phyloP scores from a whole-genome alignment of 176 grass and related monocot genomes.

The Oryza brachyantha region DNA sequence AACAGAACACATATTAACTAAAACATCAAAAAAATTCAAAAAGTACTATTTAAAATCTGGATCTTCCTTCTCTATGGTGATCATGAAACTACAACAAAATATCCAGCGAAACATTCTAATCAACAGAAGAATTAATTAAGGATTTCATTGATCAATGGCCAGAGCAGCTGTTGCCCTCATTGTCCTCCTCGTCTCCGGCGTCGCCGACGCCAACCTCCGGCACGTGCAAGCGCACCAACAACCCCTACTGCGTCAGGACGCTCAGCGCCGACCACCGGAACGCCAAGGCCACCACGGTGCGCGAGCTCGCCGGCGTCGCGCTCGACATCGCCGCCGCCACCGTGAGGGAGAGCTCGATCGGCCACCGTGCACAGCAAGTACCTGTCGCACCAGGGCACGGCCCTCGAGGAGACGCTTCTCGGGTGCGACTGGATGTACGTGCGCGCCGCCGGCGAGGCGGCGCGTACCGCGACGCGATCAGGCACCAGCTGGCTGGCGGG shows the following conservation, averaged over 20 bases:
- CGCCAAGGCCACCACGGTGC: slow-evolving; percentile 7
- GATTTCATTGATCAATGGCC: background rate
- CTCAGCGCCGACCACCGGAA: background rate
- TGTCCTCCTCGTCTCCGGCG: background rate
- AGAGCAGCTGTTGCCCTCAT: background rate
- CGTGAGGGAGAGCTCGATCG: background rate
- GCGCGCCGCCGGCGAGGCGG: background rate
- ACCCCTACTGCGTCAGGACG: background rate
- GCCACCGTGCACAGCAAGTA: background rate
- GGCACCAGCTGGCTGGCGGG: background rate
- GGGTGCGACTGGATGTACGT: background rate
- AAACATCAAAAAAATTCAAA: no score
- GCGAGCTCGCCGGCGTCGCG: background rate
- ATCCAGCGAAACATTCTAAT: no score
- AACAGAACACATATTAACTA: no score
- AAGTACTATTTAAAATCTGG: no score
- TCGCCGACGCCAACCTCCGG: background rate
- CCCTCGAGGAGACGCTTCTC: background rate
- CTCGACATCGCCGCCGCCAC: background rate
- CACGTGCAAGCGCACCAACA: slow-evolving; percentile 6
- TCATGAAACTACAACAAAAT: no score
- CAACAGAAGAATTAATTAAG: no score
- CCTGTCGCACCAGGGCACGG: background rate
- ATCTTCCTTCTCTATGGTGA: no score
- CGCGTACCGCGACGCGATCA: background rate